Conservation (phyloP, 306 rosid species). For the Canavalia ensiformis region DNA sequence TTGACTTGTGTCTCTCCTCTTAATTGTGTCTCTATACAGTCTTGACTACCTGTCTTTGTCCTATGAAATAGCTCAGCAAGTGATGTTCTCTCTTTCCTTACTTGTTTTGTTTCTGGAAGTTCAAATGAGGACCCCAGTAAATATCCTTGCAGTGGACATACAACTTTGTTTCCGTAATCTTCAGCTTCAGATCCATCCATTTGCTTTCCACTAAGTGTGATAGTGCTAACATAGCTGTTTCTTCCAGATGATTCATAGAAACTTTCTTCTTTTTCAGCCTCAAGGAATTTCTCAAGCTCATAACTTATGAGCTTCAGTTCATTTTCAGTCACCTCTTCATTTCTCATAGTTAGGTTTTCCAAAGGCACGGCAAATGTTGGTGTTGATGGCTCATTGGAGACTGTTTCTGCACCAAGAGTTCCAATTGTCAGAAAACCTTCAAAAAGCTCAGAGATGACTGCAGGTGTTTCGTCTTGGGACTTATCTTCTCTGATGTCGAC, state of each 20-base stretch:
- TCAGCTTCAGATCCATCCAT: conserved; percentile 66
- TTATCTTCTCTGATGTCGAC: conserved; percentile 51
- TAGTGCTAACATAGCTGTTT: conserved; percentile 72
- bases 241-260: conserved; percentile 73
- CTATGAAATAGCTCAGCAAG: conserved; percentile 73
- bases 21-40: conserved; percentile 47
- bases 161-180: conserved; percentile 59
- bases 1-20: conserved; percentile 52
- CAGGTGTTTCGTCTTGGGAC: conserved; percentile 56
- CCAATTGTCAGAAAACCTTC: conserved; percentile 93
- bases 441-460: conserved; percentile 68
- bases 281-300: conserved; percentile 84
- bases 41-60: conserved; percentile 61
- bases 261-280: conserved; percentile 72
- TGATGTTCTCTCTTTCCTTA: conserved; percentile 71
- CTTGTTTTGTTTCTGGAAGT: conserved; percentile 61
- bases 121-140: conserved; percentile 78
- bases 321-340: conserved; percentile 68
- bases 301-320: conserved; percentile 75
- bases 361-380: conserved; percentile 80
- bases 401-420: conserved; percentile 77
- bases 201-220: conserved; percentile 71
- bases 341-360: conserved; percentile 59
- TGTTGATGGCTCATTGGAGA: conserved; percentile 71
- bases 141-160: conserved; percentile 94